Evolutionary conservation across 2,329 filamentous ascomycete genomes (phyloP), one percentile per base, ranked within the genome.

Genomic region (Pseudocercospora vitis): DNA sequence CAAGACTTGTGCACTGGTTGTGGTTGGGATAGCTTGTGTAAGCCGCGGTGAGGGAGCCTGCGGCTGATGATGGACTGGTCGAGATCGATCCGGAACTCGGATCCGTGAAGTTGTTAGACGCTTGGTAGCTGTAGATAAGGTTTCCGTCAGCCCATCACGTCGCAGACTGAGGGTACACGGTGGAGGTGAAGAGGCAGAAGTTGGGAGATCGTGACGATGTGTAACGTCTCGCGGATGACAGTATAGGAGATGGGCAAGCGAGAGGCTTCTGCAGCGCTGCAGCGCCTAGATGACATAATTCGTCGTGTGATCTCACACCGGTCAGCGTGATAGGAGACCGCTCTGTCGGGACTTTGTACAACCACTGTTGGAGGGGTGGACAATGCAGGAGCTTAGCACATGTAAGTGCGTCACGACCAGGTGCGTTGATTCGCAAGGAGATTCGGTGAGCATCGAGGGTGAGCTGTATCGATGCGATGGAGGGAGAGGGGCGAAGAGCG

Each of bases 1-100:
- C 59, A 23, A 69, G 56, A 56, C 65, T 63, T 60, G 65, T 70
- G 60, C 68, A 71, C 66, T 72, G 73, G 53, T 62, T 70, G 52
- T 63, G 56, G 19, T 31, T 14, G 48, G 61, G 65, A 35, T 69
- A 70, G 55, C 55, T 62, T 55, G 63, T 65, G 64, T 70, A 79
- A 59, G 74, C 70, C 60, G 76, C 71, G 44, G 76, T 76, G 24
- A 50, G 50, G 9, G 56, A 56, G 31, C 77, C 79, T 54, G 74
- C 71, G 64, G 74, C 76, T 59, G 78, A 79, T 61, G 75, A 76
- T 55, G 76, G 76, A 63, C 75, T 78, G 62, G 76, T 75, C 59
- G 77, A 78, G 63, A 75, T 76, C 60, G 76, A 81, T 65, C 79
- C 80, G 52, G 76, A 78, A 52, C 76, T 79, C 56, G 80, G 80